Base-by-base conservation (phyloP, 768 basidiomycete genomes). In the Terana coerulea region DNA sequence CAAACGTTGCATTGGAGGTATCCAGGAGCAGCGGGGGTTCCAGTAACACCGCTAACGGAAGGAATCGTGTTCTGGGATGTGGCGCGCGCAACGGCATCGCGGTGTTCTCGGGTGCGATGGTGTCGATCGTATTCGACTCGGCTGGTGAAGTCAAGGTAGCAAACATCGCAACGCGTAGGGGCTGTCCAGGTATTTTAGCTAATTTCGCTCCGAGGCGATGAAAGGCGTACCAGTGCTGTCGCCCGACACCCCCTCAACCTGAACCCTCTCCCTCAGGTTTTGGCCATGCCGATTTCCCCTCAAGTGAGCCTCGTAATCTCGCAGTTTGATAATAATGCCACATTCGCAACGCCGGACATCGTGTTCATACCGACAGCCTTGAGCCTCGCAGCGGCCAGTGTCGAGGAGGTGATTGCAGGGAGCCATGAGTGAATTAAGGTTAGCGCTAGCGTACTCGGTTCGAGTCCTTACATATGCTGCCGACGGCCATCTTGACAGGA, bases 1-100 rank as follows among this genome's bases (percentile, higher is more conserved):
- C 56, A 58, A 7, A 58, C 25, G 22, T 47, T 40, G 45, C 56
- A 58, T 2, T 31, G 52, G 1, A 49, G 47, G 17, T 49, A 54
- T 22, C 47, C 53, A 3, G 53, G 47, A 6, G 53, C 47, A 21
- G 53, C 53, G 22, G 53, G 53, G 12, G 37, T 30, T 1, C 47
- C 47, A 7, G 36, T 34, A 12, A 48, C 29, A 31, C 1, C 34
- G 5, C 1, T 33, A 5, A 25, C 19, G 1, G 31, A 41, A 1
- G 6, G 15, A n/a, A n/a, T n/a, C 4, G 29, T 34, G n/a, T 30
- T 19, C 24, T 55, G 51, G 1, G 12, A 8, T 1, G 44, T 37
- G 12, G 43, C 39, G 2, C 25, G n/a, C 17, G 48, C 26, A 12
- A 56, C 47, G 1, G 29, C 29, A 3, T 47, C 34, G 22, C 52